A percentile compares a stretch with the other conserved stretches of the same genome.
phyloP scores from a whole-genome alignment of 163 green algal genomes.

The Chloromonas sp. region DNA sequence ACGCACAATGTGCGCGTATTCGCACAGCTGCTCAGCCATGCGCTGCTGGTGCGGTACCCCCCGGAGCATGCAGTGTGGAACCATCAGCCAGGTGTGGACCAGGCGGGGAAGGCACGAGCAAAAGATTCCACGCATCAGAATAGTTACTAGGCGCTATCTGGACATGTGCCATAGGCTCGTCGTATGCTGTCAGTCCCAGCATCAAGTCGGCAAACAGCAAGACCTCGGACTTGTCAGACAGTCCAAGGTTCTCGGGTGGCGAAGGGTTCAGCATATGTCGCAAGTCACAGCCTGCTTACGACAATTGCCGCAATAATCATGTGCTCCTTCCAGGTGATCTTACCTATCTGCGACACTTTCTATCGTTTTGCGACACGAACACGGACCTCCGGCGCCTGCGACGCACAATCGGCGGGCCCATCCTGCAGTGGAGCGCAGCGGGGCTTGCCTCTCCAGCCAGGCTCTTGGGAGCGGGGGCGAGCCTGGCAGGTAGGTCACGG shows the following conservation, averaged over 20 bases:
- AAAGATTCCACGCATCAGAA: too few species aligned
- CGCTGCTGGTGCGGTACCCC: slow-evolving; percentile 36
- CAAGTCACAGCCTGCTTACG: too few species aligned
- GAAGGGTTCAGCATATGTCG: too few species aligned
- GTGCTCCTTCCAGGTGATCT: slow-evolving; percentile 21
- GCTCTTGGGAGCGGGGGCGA: slow-evolving; percentile 8
- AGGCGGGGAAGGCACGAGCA: too few species aligned
- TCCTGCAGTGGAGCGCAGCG: slow-evolving; percentile 15
- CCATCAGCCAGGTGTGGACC: slow-evolving; percentile 10
- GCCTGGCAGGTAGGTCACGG: too few species aligned
- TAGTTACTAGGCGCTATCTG: too few species aligned
- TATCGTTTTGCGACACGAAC: slow-evolving; percentile 23
- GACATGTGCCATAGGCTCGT: too few species aligned
- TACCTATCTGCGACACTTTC: slow-evolving; percentile 16
- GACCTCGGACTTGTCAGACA: too few species aligned
- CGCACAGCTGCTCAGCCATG: slow-evolving; percentile 45
- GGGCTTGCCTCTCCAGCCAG: slow-evolving; percentile 10
- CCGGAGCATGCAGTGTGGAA: slow-evolving; percentile 14
- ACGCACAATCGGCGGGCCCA: slow-evolving; percentile 4
- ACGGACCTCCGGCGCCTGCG: slow-evolving; percentile 16
- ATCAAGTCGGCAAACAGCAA: too few species aligned
- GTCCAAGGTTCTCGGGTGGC: too few species aligned
- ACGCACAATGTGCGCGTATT: slow-evolving; percentile 46
- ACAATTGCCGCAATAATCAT: too few species aligned
- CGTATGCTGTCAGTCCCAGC: too few species aligned